Base-by-base conservation (phyloP, 768 basidiomycete genomes). In the Leccinum boreale region DNA sequence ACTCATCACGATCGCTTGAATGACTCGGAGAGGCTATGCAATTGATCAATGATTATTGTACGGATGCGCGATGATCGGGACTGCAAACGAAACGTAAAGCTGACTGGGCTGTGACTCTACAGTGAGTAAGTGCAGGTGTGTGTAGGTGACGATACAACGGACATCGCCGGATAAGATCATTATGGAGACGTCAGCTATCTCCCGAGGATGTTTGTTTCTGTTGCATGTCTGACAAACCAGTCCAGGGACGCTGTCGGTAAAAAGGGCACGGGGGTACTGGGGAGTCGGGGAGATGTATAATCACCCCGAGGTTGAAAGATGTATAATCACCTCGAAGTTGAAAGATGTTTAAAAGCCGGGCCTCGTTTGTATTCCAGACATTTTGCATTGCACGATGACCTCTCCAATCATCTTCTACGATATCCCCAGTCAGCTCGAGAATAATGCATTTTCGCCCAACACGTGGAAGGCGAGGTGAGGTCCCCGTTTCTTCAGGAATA, bases 401-500 rank as follows among this genome's bases (percentile, higher is more conserved):
- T 60, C 49, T 23, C 65, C 66, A 12, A 70, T 69, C 56, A 75
- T 78, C 57, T 66, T 80, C 45, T 82, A 80, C 67, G 81, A 81
- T 56, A 75, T 82, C 44, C 75, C 77, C 21, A 71, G 73, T 35
- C 70, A 62, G 42, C 52, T 70, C 7, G 56, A 63, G 1, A 53
- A 8, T 47, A 68, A 63, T 4, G 69, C 73, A 8, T 81, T 77
- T 74, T 77, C 78, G 5, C 76, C 78, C 7, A 81, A 80, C 57
- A 76, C 77, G 31, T 79, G 76, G 77, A 80, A 78, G 64, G 67
- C 69, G 11, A 63, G 81, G 81, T 77, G 46, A 51, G 70, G 7
- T 24, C 10, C n/a, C 6, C 4, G 12, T 49, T 8, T 42, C 26
- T 42, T 42, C 39, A 19, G 10, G 12, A 10, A 3, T 5, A 26